These are phyloP conservation scores for Monilinia vaccinii-corymbosi DNA, from an alignment of 2,329 filamentous ascomycete genomes.

Conservation along the genomic window DNA sequence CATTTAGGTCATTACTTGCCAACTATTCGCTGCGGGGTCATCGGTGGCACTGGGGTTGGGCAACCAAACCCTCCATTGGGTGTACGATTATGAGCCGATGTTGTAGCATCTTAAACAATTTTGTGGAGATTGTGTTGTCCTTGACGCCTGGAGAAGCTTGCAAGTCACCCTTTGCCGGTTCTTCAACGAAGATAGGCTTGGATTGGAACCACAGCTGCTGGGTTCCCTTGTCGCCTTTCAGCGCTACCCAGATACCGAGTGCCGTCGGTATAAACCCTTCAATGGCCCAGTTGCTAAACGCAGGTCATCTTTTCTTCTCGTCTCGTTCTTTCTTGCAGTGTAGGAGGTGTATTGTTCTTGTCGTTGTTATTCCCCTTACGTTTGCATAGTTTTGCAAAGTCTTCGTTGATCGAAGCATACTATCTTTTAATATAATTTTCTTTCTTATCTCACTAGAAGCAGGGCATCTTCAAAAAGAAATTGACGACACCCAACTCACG, in stretches of 20 bases:
- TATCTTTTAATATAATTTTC: slow-evolving; percentile 28
- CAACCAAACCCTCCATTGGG: slow-evolving; percentile 2
- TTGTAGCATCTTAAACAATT: not conserved
- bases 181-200: slow-evolving; percentile 5
- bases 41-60: not conserved
- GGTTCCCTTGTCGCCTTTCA: not conserved
- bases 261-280: slow-evolving; percentile 8
- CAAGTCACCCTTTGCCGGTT: slow-evolving; percentile 3
- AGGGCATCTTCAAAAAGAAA: slow-evolving; percentile 22
- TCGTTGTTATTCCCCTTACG: slow-evolving; percentile 12
- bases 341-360: slow-evolving; percentile 8
- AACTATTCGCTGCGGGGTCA: not conserved
- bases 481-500: slow-evolving; percentile 15
- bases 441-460: slow-evolving; percentile 18
- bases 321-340: slow-evolving; percentile 5
- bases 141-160: slow-evolving; percentile 6
- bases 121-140: not conserved
- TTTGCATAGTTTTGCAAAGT: slow-evolving; percentile 21
- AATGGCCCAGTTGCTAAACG: slow-evolving; percentile 1
- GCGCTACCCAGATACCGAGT: not conserved
- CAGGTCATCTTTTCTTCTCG: not conserved
- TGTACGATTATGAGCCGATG: not conserved
- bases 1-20: not conserved
- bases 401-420: slow-evolving; percentile 33
- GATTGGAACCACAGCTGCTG: not conserved